These are phyloP conservation scores for Middelhovenomyces tepae DNA, from an alignment of 805 yeast genomes.

Conservation along the genomic window DNA sequence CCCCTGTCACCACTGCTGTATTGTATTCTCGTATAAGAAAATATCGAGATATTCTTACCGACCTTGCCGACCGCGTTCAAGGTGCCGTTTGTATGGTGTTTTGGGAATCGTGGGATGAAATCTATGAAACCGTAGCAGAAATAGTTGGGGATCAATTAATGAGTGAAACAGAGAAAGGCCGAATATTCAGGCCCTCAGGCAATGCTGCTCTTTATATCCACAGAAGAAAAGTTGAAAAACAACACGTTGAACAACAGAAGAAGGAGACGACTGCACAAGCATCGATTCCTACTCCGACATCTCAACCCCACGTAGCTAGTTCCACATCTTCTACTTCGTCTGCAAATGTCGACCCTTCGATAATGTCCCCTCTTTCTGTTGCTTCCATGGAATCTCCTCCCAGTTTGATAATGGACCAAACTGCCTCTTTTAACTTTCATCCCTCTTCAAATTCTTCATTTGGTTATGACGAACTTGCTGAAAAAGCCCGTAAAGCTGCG, in stretches of 20 bases:
- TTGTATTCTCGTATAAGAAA: neutral
- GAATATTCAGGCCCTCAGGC: conserved; percentile 25
- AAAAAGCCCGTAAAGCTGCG: too few species aligned
- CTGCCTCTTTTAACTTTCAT: too few species aligned
- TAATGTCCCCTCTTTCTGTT: too few species aligned
- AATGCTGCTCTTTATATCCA: conserved; percentile 26
- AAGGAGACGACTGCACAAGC: neutral
- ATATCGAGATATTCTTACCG: conserved; percentile 17
- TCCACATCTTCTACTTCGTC: too few species aligned
- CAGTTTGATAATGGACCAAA: too few species aligned
- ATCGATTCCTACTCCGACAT: neutral
- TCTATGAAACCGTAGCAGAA: conserved; percentile 22
- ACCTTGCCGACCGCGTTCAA: conserved; percentile 22
- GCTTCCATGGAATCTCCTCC: too few species aligned
- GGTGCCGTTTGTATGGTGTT: conserved; percentile 26
- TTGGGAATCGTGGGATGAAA: conserved; percentile 29
- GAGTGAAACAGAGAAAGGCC: conserved; percentile 21
- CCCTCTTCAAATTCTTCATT: too few species aligned
- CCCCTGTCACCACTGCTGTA: neutral
- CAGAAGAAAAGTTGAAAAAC: conserved; percentile 15
- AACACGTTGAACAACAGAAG: conserved; percentile 13
- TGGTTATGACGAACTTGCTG: too few species aligned
- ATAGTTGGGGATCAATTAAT: conserved; percentile 20
- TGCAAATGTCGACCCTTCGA: too few species aligned
- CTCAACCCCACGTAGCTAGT: too few species aligned